A percentile compares a stretch with the other conserved stretches of the same genome.
phyloP scores from a whole-genome alignment of 2,329 filamentous ascomycete species.

The Orbilia ellipsospora region DNA sequence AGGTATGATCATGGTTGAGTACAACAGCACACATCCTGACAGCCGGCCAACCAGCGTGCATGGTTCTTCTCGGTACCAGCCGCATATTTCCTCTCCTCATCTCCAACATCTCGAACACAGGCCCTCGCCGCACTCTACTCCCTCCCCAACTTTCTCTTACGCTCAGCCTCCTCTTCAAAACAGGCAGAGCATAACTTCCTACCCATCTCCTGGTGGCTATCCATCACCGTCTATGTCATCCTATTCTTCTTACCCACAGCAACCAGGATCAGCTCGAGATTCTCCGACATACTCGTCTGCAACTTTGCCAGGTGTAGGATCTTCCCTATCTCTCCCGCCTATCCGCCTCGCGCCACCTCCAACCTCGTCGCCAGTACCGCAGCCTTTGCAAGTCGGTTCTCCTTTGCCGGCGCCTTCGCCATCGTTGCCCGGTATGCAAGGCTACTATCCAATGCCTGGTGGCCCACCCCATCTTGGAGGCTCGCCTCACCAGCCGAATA shows the following conservation, averaged over 20 bases:
- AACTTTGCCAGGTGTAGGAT: slow-evolving; percentile 64
- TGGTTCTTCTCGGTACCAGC: slow-evolving; percentile 57
- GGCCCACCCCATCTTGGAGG: slow-evolving; percentile 66
- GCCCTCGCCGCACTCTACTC: slow-evolving; percentile 59
- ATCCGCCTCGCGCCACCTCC: slow-evolving; percentile 64
- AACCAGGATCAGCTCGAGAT: slow-evolving; percentile 58
- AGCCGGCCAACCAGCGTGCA: slow-evolving; percentile 57
- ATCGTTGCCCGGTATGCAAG: slow-evolving; percentile 66
- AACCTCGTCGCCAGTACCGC: slow-evolving; percentile 63
- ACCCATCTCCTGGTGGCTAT: slow-evolving; percentile 66
- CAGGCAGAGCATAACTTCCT: slow-evolving; percentile 60
- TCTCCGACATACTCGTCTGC: slow-evolving; percentile 64
- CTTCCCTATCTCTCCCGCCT: slow-evolving; percentile 66
- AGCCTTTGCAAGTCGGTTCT: slow-evolving; percentile 66
- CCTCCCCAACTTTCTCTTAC: slow-evolving; percentile 59
- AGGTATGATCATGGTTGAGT: slow-evolving; percentile 60
- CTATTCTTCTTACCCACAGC: slow-evolving; percentile 65
- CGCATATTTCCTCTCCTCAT: slow-evolving; percentile 57
- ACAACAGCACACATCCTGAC: slow-evolving; percentile 57
- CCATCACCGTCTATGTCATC: slow-evolving; percentile 67
- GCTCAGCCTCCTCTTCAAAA: slow-evolving; percentile 57
- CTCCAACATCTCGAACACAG: slow-evolving; percentile 59
- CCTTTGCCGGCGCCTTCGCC: slow-evolving; percentile 66
- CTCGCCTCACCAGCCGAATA: slow-evolving; percentile 65
- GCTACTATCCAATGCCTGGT: slow-evolving; percentile 65